A percentile compares a stretch with the other conserved stretches of the same genome.
Conservation (phyloP, 1,284 basidiomycete species). For the Melampsora larici-populina region DNA sequence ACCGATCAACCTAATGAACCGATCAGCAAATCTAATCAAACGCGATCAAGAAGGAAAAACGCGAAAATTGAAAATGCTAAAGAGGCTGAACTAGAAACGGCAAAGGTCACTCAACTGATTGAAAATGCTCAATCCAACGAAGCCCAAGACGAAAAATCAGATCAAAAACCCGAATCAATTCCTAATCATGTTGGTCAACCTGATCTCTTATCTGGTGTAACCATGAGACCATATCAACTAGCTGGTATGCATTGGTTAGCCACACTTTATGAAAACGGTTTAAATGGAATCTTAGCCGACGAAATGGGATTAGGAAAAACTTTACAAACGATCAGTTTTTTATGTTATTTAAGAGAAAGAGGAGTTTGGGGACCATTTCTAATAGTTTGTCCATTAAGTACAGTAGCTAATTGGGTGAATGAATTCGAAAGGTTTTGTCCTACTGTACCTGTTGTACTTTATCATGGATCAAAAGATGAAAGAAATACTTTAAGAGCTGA, state of each 20-base stretch:
- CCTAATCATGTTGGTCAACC: slow-evolving; percentile 62
- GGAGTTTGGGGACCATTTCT: slow-evolving; percentile 75
- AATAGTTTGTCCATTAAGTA: slow-evolving; percentile 84
- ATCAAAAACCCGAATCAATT: slow-evolving; percentile 3
- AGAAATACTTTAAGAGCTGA: slow-evolving; percentile 56
- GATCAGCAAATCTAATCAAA: background rate
- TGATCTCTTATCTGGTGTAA: slow-evolving; percentile 74
- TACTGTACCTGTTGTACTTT: slow-evolving; percentile 74
- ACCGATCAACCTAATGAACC: background rate
- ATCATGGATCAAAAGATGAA: slow-evolving; percentile 77
- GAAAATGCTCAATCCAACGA: background rate
- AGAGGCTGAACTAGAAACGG: slow-evolving; percentile 11
- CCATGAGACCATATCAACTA: slow-evolving; percentile 82
- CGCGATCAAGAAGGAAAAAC: slow-evolving; percentile 13
- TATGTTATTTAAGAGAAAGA: slow-evolving; percentile 77
- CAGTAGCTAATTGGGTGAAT: slow-evolving; percentile 83
- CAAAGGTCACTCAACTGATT: slow-evolving; percentile 8
- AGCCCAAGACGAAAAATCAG: slow-evolving; percentile 2
- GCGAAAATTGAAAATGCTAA: background rate
- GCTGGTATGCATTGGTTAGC: slow-evolving; percentile 97
- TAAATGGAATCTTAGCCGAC: slow-evolving; percentile 84
- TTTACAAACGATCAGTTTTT: slow-evolving; percentile 86
- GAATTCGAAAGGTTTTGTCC: slow-evolving; percentile 82
- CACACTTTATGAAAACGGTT: slow-evolving; percentile 83
- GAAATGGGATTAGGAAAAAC: slow-evolving; percentile 96